Evolutionary conservation across 768 basidiomycete genomes (phyloP).

Genomic region (Podaxis pistillaris): DNA sequence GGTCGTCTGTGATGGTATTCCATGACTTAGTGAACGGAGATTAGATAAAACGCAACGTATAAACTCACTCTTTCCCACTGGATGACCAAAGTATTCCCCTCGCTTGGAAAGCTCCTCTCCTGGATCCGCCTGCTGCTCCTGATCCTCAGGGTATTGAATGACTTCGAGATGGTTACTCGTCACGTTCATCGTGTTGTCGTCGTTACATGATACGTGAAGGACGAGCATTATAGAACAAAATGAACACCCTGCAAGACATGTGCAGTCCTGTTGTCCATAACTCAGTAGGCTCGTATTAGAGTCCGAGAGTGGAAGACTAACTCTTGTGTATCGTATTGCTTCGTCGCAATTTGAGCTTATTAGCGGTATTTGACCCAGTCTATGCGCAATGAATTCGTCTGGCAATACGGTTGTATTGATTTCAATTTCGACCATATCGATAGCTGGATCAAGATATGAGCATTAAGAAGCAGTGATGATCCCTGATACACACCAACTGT

Average conservation of each 20-base stretch:
- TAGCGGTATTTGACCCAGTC: slow-evolving; percentile 92
- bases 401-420: slow-evolving; percentile 91
- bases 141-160: slow-evolving; percentile 33
- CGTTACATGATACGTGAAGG: slow-evolving; percentile 75
- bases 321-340: slow-evolving; percentile 77
- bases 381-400: slow-evolving; percentile 96
- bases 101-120: slow-evolving; percentile 79
- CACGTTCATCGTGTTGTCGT: slow-evolving; percentile 75
- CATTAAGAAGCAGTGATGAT: not conserved
- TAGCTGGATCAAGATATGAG: slow-evolving; percentile 54
- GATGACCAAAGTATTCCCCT: slow-evolving; percentile 71
- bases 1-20: slow-evolving; percentile 47
- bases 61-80: slow-evolving; percentile 77
- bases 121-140: slow-evolving; percentile 37
- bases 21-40: slow-evolving; percentile 13
- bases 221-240: slow-evolving; percentile 83
- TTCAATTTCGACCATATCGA: slow-evolving; percentile 94
- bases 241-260: slow-evolving; percentile 79
- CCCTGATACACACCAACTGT: slow-evolving; percentile 73
- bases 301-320: slow-evolving; percentile 29
- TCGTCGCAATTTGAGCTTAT: slow-evolving; percentile 87
- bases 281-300: slow-evolving; percentile 4
- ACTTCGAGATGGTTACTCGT: slow-evolving; percentile 85
- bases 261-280: slow-evolving; percentile 73
- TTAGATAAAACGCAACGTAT: not conserved